A percentile compares a stretch with the other conserved stretches of the same genome.
Conservation (phyloP, 2,329 filamentous ascomycete genomes). For the Diplodia seriata region DNA sequence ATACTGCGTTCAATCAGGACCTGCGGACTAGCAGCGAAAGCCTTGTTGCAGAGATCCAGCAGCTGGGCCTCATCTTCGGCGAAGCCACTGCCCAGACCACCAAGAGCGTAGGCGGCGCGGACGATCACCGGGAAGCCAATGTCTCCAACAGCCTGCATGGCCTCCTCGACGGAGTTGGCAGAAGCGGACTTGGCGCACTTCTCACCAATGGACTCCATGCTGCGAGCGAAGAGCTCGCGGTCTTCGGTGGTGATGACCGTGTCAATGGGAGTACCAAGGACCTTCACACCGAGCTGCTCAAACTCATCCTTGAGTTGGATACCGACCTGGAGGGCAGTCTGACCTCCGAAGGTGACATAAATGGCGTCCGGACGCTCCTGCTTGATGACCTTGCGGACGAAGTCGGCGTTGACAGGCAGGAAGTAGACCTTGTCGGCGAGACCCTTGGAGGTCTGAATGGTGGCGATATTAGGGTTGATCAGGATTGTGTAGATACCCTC, state of each 20-base stretch:
- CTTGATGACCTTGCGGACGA: conserved; percentile 95
- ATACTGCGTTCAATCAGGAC: conserved; percentile 97
- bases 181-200: conserved; percentile 98
- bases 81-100: conserved; percentile 94
- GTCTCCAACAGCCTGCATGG: conserved; percentile 82
- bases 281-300: conserved; percentile 86
- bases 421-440: conserved; percentile 99
- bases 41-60: conserved; percentile 88
- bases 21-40: conserved; percentile 92
- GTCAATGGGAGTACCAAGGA: conserved; percentile 94
- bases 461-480: conserved; percentile 99
- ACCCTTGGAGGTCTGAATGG: conserved; percentile 97
- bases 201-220: conserved; percentile 98
- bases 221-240: conserved; percentile 93
- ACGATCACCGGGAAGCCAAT: conserved; percentile 98
- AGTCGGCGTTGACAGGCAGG: conserved; percentile 93
- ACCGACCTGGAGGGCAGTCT: conserved; percentile 95
- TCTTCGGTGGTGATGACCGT: conserved; percentile 99
- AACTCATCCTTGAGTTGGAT: conserved; percentile 99
- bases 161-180: conserved; percentile 86
- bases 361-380: conserved; percentile 95
- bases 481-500: conserved; percentile 97
- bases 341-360: conserved; percentile 96
- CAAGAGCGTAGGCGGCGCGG: conserved; percentile 92
- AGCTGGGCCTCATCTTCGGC: conserved; percentile 86